Evolutionary conservation across 2,329 filamentous ascomycete genomes (phyloP), one percentile per base, ranked within the genome.

Genomic region (Fusarium sp.): DNA sequence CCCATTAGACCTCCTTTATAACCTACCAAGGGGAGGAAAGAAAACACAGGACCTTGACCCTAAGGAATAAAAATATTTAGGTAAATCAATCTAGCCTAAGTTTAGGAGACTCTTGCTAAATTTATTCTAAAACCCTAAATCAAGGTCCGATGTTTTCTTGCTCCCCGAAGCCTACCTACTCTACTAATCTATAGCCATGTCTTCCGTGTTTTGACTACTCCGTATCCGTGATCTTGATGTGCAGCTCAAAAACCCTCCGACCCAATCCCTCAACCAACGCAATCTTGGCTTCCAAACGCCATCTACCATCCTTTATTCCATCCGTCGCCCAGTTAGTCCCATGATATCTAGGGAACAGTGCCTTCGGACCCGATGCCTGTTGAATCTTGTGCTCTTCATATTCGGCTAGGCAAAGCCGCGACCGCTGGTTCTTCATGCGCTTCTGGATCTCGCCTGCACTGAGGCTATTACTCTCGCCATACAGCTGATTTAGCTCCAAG

Each of bases 201-300:
- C n/a, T n/a, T n/a, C n/a, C n/a, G n/a, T n/a, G n/a, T n/a, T n/a
- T n/a, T n/a, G n/a, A 33, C 14, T 33, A 8, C 31, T 33, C 31
- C 33, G 4, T 35, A 35, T 35, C 33, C 15, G 53, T 31, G 20
- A 76, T 44, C 15, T 33, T 55, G 28, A 73, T 47, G 10, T 57
- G 59, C 15, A 77, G 44, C 41, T 77, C 72, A 48, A 70, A 77
- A 24, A 75, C 14, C 20, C 65, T 71, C 28, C 73, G 65, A 5
- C 68, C 72, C 1, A 77, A 24, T 18, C 65, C 70, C 31, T 77
- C 50, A 15, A 33, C 58, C 41, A 56, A 63, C 12, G 26, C 24
- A 24, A 74, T 55, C 5, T 44, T 70, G 4, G 57, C 55, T 4
- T 56, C 28, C 14, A 77, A 15, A 11, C 47, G 57, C 22, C 60